A percentile compares a stretch with the other conserved stretches of the same genome.
Evolutionary conservation across 2,329 filamentous ascomycete species (phyloP).

Genomic region (Alternaria viburni): DNA sequence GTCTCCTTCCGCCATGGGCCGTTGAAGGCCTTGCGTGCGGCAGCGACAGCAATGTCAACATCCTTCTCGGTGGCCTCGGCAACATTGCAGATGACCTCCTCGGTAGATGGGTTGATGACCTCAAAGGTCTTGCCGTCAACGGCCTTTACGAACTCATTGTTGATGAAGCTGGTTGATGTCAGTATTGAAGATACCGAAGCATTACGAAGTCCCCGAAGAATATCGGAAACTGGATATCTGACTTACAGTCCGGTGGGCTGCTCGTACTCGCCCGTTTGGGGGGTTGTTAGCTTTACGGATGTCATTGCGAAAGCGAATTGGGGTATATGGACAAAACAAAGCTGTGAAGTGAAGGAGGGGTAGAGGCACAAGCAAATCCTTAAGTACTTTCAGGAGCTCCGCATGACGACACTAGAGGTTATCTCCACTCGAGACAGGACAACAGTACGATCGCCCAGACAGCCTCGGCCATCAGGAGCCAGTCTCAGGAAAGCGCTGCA

Average conservation of each 20-base stretch:
- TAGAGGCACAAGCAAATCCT: conserved; percentile 27
- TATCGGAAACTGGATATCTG: neutral
- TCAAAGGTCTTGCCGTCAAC: conserved; percentile 90
- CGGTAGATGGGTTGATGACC: conserved; percentile 85
- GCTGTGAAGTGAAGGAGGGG: conserved; percentile 27
- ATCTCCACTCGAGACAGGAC: conserved; percentile 25
- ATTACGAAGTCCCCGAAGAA: conserved; percentile 12
- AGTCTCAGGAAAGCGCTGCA: conserved; percentile 21
- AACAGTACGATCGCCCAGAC: conserved; percentile 19
- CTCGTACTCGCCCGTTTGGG: conserved; percentile 65
- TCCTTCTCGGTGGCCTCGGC: conserved; percentile 89
- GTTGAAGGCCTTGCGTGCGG: conserved; percentile 85
- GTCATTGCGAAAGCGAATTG: conserved; percentile 39
- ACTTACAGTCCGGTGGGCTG: conserved; percentile 63
- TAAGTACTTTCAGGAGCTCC: conserved; percentile 34
- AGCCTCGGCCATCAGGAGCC: conserved; percentile 45
- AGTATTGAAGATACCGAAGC: conserved; percentile 11
- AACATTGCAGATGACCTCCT: conserved; percentile 83
- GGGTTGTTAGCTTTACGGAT: conserved; percentile 70
- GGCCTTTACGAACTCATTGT: conserved; percentile 86
- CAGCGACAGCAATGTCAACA: conserved; percentile 77
- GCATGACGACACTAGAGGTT: conserved; percentile 32
- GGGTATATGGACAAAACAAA: conserved; percentile 38
- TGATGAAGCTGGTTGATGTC: conserved; percentile 72
- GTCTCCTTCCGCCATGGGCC: conserved; percentile 71